phyloP scores from a whole-genome alignment of 305 asterid species.

The Stenogyne calaminthoides region DNA sequence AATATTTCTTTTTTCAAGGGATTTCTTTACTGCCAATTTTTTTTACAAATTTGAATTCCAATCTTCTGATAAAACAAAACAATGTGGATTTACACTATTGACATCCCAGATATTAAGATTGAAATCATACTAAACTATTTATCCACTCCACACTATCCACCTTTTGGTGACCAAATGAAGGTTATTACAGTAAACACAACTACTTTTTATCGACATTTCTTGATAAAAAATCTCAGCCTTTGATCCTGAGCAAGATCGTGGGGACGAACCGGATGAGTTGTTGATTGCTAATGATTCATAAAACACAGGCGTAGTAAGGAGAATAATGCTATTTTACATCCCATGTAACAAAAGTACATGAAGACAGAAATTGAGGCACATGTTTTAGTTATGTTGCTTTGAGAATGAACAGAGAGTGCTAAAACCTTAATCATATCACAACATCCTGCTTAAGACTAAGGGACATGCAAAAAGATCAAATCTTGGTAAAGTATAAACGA shows the following conservation, averaged over 20 bases:
- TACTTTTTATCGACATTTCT: not conserved
- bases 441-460: constrained; percentile 26
- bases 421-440: constrained; percentile 37
- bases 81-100: too few relatives aligned
- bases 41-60: too few relatives aligned
- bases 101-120: too few relatives aligned
- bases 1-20: too few relatives aligned
- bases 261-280: not conserved
- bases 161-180: not conserved
- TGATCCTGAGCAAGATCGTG: constrained; percentile 10
- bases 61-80: too few relatives aligned
- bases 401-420: constrained; percentile 45
- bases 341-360: constrained; percentile 26
- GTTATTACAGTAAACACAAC: not conserved
- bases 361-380: constrained; percentile 36
- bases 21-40: too few relatives aligned
- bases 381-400: constrained; percentile 36
- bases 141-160: constrained; percentile 7
- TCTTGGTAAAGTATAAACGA: constrained; percentile 36
- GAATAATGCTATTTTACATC: constrained; percentile 12
- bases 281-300: constrained; percentile 29
- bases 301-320: constrained; percentile 28
- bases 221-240: not conserved
- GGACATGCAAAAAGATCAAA: constrained; percentile 46
- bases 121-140: constrained; percentile 3